Conservation (phyloP, 2,329 filamentous ascomycete species). For the Cercospora janseana region DNA sequence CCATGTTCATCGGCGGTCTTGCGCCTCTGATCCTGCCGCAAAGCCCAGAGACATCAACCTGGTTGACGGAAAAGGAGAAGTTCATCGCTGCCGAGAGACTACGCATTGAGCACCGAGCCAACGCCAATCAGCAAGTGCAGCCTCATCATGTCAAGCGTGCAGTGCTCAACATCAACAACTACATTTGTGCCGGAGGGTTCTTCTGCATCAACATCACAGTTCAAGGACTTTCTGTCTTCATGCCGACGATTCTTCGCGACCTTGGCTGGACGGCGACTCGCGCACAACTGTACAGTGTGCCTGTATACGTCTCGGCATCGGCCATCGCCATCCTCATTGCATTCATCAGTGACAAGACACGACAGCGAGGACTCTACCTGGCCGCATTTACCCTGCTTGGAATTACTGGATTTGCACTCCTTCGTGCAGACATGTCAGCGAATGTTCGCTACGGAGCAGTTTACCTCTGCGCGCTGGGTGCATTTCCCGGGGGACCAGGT, state of each 20-base stretch:
- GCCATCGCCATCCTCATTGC: slow-evolving; percentile 28
- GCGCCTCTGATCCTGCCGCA: slow-evolving; percentile 56
- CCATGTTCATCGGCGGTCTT: slow-evolving; percentile 46
- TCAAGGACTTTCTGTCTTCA: slow-evolving; percentile 44
- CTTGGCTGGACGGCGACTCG: slow-evolving; percentile 61
- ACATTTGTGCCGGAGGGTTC: slow-evolving; percentile 58
- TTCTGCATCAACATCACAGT: slow-evolving; percentile 62
- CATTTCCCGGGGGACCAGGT: slow-evolving; percentile 58
- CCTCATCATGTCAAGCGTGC: slow-evolving; percentile 52
- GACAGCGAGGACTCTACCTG: slow-evolving; percentile 26
- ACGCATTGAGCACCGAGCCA: slow-evolving; percentile 49
- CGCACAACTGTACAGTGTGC: slow-evolving; percentile 43
- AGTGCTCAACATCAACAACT: slow-evolving; percentile 58
- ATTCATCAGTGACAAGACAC: slow-evolving; percentile 28
- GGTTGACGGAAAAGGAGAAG: slow-evolving; percentile 54
- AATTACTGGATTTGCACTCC: slow-evolving; percentile 39
- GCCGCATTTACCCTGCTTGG: slow-evolving; percentile 25
- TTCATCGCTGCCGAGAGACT: slow-evolving; percentile 56
- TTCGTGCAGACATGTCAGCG: slow-evolving; percentile 29
- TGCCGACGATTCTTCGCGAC: slow-evolving; percentile 58
- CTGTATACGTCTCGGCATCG: slow-evolving; percentile 39
- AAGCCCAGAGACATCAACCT: slow-evolving; percentile 49
- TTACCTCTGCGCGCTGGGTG: slow-evolving; percentile 44
- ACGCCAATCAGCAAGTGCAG: slow-evolving; percentile 50
- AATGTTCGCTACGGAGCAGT: slow-evolving; percentile 39